Percentiles rank a stretch among this genome's conserved stretches.
phyloP scores from a whole-genome alignment of 768 basidiomycete species.

The Xerocomus spinulosus region DNA sequence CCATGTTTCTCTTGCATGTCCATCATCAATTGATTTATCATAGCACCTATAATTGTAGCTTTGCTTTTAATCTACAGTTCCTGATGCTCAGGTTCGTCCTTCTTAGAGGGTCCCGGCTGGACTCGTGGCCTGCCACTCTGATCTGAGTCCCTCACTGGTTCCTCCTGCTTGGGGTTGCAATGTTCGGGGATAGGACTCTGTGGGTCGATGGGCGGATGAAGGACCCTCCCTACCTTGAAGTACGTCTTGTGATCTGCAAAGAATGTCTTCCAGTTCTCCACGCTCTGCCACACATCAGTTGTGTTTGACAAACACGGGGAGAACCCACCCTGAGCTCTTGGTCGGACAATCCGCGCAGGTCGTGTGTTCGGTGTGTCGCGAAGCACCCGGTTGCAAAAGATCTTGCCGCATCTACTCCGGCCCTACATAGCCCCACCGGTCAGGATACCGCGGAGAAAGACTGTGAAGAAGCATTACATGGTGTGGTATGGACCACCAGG shows the following conservation, averaged over 20 bases:
- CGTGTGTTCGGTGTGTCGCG: slow-evolving; percentile 84
- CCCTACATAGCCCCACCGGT: slow-evolving; percentile 40
- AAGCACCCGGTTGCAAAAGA: slow-evolving; percentile 95
- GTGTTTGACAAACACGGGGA: background rate
- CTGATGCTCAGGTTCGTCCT: slow-evolving; percentile 15
- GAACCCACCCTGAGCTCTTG: slow-evolving; percentile 62
- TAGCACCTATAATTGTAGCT: slow-evolving; percentile 8
- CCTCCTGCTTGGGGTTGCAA: slow-evolving; percentile 61
- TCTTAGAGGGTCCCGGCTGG: slow-evolving; percentile 13
- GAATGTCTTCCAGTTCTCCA: slow-evolving; percentile 88
- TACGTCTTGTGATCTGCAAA: slow-evolving; percentile 82
- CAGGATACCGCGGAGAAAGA: slow-evolving; percentile 20
- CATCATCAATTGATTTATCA: slow-evolving; percentile 14
- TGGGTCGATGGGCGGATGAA: slow-evolving; percentile 74
- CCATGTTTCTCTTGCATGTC: slow-evolving; percentile 24
- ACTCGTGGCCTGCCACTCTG: slow-evolving; percentile 26
- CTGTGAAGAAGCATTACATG: slow-evolving; percentile 42
- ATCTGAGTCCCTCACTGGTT: slow-evolving; percentile 26
- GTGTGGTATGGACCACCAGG: slow-evolving; percentile 81
- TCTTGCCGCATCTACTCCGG: slow-evolving; percentile 85
- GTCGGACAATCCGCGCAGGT: slow-evolving; percentile 75
- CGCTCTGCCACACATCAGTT: slow-evolving; percentile 42
- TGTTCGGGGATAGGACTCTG: slow-evolving; percentile 67
- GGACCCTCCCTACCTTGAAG: slow-evolving; percentile 68
- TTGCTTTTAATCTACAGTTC: slow-evolving; percentile 29